Base-by-base conservation (phyloP, 306 rosid species). In the Begonia loranthoides region DNA sequence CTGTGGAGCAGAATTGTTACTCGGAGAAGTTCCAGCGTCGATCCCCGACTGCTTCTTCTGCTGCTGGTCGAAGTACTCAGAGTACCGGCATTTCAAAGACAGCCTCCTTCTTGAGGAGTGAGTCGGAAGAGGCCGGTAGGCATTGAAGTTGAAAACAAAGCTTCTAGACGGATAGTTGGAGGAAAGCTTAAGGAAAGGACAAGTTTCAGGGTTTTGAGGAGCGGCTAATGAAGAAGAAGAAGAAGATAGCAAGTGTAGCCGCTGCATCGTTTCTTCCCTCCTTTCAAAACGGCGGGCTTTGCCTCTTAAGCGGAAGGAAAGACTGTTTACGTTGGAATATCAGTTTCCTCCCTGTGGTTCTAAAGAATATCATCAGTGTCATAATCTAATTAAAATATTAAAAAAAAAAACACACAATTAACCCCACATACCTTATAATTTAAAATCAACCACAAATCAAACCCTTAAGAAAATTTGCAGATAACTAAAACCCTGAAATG, bases 51-150 rank as follows among this genome's bases (percentile, higher is more conserved):
- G 80, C 15, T 75, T 50, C 61, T 69, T 50, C 61, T 69, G 62
- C 66, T 69, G 76, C 52, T 64, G 75, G 22, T 77, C 77, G 41
- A 65, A 70, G 67, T 66, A 70, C 53, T 78, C 78, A 12, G 87
- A 79, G 56, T 73, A 76, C 58, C 79, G 82, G 48, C 86, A 86
- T 70, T 70, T 86, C 49, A 81, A 13, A 14, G 80, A 55, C 22
- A 65, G 69, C 14, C 63, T 75, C 13, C 56, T 19, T 17, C 15
- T 14, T 6, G 28, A 36, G 47, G 40, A 8, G 41, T 59, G 62
- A 17, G 45, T 56, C 10, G 58, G 59, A 58, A 57, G 68, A 48
- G 63, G 70, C 38, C 63, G 69, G 13, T 49, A 54, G 60, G 57
- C 39, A 53, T 45, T 57, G 64, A 73, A 58, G 17, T 58, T 66